These are phyloP conservation scores for Solanum appendiculatum DNA, from an alignment of 257 asterid genomes.

Conservation along the genomic window DNA sequence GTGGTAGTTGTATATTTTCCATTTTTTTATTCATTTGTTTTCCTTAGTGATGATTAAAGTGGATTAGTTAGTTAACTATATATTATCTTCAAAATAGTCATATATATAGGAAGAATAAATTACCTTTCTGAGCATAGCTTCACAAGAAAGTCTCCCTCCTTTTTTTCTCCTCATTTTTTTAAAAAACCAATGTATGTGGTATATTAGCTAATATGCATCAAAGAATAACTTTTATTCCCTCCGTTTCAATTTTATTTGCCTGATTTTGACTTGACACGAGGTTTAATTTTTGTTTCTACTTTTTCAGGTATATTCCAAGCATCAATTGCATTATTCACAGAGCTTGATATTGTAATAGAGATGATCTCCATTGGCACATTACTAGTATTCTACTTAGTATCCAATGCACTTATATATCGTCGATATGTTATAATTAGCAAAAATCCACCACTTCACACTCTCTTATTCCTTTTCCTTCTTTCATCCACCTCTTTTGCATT, in stretches of 20 bases:
- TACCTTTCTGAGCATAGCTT: neutral
- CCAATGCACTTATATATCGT: slow-evolving; percentile 27
- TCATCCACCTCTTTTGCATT: slow-evolving; percentile 19
- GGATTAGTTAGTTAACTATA: neutral
- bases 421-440: slow-evolving; percentile 8
- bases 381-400: slow-evolving; percentile 31
- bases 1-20: neutral
- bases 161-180: neutral
- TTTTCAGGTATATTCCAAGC: slow-evolving; percentile 31
- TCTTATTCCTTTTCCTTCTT: slow-evolving; percentile 20
- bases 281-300: neutral
- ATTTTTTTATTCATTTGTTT: too few relatives aligned
- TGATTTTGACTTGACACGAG: neutral
- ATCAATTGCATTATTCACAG: slow-evolving; percentile 37
- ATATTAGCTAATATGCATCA: neutral
- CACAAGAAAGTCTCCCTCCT: neutral
- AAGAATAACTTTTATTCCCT: neutral
- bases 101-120: neutral
- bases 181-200: neutral
- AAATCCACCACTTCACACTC: slow-evolving; percentile 14
- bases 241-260: neutral
- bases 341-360: slow-evolving; percentile 27
- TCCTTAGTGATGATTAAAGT: neutral
- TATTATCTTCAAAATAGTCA: neutral
- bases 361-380: slow-evolving; percentile 37